phyloP scores from a whole-genome alignment of 345 rosid species.

The Aquilaria malaccensis region DNA sequence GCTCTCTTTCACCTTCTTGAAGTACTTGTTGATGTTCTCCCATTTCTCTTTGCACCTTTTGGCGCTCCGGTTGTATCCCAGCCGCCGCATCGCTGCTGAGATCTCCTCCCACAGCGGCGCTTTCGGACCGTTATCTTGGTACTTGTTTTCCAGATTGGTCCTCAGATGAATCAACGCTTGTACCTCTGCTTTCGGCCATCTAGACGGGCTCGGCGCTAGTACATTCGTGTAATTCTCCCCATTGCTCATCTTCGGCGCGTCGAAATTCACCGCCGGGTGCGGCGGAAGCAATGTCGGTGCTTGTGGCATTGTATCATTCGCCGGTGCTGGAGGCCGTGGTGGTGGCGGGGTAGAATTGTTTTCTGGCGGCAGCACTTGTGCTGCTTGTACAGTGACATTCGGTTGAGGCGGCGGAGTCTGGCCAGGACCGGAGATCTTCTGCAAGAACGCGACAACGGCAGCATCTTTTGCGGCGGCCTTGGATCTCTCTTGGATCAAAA shows the following conservation, averaged over 20 bases:
- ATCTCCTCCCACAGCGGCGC: constrained; percentile 73
- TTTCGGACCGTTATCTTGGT: constrained; percentile 51
- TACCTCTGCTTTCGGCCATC: constrained; percentile 70
- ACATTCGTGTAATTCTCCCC: constrained; percentile 6
- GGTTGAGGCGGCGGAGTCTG: constrained; percentile 5
- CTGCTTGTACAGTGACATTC: constrained; percentile 2
- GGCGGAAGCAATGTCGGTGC: constrained; percentile 10
- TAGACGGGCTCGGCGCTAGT: constrained; percentile 25
- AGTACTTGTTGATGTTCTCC: constrained; percentile 80
- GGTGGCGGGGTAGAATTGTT: constrained; percentile 3
- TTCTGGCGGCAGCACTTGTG: not conserved
- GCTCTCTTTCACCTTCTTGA: constrained; percentile 66
- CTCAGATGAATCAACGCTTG: constrained; percentile 46
- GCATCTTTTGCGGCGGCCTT: constrained; percentile 34
- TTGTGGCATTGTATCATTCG: not conserved
- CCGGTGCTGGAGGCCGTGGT: not conserved
- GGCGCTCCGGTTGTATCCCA: constrained; percentile 48
- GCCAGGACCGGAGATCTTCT: constrained; percentile 27
- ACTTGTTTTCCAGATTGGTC: constrained; percentile 33
- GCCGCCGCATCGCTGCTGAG: constrained; percentile 40
- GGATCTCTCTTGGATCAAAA: constrained; percentile 39
- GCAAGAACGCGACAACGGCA: constrained; percentile 38
- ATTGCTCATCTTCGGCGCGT: not conserved
- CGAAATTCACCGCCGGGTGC: constrained; percentile 4
- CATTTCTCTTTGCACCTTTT: constrained; percentile 77